Percentiles rank a stretch among this genome's conserved stretches.
These are phyloP conservation scores for Raddia guianensis DNA, from an alignment of 176 grass and related monocot species.

Conservation along the genomic window DNA sequence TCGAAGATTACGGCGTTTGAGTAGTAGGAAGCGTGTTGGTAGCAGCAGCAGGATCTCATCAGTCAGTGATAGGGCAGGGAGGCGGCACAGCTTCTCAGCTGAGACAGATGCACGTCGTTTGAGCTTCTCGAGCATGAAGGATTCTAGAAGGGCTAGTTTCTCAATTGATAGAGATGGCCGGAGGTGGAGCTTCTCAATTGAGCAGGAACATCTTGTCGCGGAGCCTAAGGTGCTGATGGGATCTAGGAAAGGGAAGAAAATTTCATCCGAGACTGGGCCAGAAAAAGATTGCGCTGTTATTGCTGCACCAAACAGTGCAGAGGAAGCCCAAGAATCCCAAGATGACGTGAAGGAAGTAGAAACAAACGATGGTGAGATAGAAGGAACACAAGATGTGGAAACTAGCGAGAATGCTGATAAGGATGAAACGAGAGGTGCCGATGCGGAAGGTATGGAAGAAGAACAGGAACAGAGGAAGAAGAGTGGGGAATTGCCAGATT, in stretches of 20 bases:
- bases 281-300: conserved; percentile 41
- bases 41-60: conserved; percentile 47
- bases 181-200: conserved; percentile 91
- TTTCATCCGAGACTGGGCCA: conserved; percentile 49
- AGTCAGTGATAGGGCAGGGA: conserved; percentile 51
- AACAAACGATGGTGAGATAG: conserved; percentile 43
- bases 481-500: conserved; percentile 75
- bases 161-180: conserved; percentile 74
- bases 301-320: conserved; percentile 47
- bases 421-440: conserved; percentile 26
- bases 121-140: conserved; percentile 72
- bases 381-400: conserved; percentile 24
- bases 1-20: conserved; percentile 57
- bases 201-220: conserved; percentile 77
- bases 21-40: conserved; percentile 54
- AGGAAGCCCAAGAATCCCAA: conserved; percentile 44
- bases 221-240: conserved; percentile 65
- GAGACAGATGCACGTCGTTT: conserved; percentile 62
- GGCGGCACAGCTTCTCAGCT: conserved; percentile 84
- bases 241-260: conserved; percentile 57
- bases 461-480: conserved; percentile 58
- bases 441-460: conserved; percentile 19
- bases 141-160: conserved; percentile 81
- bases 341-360: conserved; percentile 48
- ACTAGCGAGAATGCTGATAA: conserved; percentile 25